These are phyloP conservation scores for Primulina huaijiensis DNA, from an alignment of 257 asterid genomes.

Conservation along the genomic window DNA sequence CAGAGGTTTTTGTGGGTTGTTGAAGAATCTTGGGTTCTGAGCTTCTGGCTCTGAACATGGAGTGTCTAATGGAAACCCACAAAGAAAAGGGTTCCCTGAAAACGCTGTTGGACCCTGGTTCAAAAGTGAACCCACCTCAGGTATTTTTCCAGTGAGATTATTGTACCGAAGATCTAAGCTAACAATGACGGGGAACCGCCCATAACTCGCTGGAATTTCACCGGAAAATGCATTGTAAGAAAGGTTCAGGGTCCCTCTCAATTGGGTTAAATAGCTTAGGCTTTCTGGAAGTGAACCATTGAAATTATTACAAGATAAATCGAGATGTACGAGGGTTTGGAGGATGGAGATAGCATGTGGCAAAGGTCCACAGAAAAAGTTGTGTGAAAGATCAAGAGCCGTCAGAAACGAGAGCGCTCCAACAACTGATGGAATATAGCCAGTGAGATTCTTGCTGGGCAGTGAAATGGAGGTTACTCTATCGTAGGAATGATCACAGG, in stretches of 20 bases:
- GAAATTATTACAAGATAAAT: slow-evolving; percentile 66
- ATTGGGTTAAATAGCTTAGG: slow-evolving; percentile 46
- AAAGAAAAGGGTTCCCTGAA: slow-evolving; percentile 70
- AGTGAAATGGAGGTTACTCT: slow-evolving; percentile 64
- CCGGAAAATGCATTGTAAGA: slow-evolving; percentile 75
- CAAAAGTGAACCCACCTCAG: slow-evolving; percentile 69
- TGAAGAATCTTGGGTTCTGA: slow-evolving; percentile 45
- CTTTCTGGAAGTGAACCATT: slow-evolving; percentile 66
- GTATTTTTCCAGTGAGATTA: slow-evolving; percentile 80
- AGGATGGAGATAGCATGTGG: slow-evolving; percentile 64
- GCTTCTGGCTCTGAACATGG: slow-evolving; percentile 65
- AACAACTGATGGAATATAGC: slow-evolving; percentile 87
- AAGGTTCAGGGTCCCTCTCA: slow-evolving; percentile 74
- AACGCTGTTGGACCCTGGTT: slow-evolving; percentile 99
- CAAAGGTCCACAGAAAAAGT: slow-evolving; percentile 65
- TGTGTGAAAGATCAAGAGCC: slow-evolving; percentile 65
- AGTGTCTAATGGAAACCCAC: slow-evolving; percentile 75
- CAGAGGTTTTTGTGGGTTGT: slow-evolving; percentile 46
- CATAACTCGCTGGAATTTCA: slow-evolving; percentile 70
- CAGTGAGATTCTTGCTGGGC: slow-evolving; percentile 56
- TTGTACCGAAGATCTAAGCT: slow-evolving; percentile 73
- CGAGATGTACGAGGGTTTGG: slow-evolving; percentile 56
- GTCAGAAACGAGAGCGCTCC: slow-evolving; percentile 68
- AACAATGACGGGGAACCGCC: slow-evolving; percentile 67
- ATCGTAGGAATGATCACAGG: slow-evolving; percentile 50